These are phyloP conservation scores for Stephania japonica DNA, from an alignment of 164 flowering plant species.

Conservation along the genomic window DNA sequence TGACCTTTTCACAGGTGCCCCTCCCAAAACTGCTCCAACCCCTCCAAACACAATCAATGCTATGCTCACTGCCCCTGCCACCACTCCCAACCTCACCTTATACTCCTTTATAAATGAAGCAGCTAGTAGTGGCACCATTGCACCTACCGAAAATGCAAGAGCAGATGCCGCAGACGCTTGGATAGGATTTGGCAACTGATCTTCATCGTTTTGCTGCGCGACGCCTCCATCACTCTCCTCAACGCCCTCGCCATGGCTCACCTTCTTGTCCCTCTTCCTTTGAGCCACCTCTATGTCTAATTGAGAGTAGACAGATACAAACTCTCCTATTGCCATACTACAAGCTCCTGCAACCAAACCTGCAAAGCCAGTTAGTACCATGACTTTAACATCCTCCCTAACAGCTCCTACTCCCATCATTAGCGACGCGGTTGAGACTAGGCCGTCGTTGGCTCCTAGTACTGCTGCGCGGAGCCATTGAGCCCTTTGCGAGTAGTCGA, in stretches of 20 bases:
- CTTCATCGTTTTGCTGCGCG: background rate
- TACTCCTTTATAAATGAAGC: conserved; percentile 15
- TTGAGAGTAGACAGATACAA: conserved; percentile 21
- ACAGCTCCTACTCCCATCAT: conserved; percentile 24
- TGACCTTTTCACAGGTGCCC: conserved; percentile 12
- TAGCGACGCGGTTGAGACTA: conserved; percentile 18
- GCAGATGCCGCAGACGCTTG: conserved; percentile 19
- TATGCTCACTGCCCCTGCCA: conserved; percentile 13
- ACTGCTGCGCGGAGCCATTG: conserved; percentile 20
- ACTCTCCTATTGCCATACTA: conserved; percentile 23
- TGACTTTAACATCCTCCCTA: conserved; percentile 10
- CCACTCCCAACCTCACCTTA: conserved; percentile 16
- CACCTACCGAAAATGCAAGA: conserved; percentile 12
- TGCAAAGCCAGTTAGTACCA: conserved; percentile 15
- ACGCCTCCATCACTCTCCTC: background rate
- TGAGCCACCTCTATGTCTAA: conserved; percentile 20
- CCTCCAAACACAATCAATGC: conserved; percentile 14
- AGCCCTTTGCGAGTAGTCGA: conserved; percentile 12
- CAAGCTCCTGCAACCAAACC: conserved; percentile 20
- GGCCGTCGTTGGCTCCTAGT: conserved; percentile 20
- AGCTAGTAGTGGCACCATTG: conserved; percentile 16
- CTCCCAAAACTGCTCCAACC: conserved; percentile 12
- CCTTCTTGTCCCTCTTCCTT: conserved; percentile 15
- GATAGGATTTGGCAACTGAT: conserved; percentile 11
- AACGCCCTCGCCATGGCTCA: background rate